Evolutionary conservation across 768 basidiomycete species (phyloP), one percentile per base, ranked within the genome.

Genomic region (Lactarius quietus): DNA sequence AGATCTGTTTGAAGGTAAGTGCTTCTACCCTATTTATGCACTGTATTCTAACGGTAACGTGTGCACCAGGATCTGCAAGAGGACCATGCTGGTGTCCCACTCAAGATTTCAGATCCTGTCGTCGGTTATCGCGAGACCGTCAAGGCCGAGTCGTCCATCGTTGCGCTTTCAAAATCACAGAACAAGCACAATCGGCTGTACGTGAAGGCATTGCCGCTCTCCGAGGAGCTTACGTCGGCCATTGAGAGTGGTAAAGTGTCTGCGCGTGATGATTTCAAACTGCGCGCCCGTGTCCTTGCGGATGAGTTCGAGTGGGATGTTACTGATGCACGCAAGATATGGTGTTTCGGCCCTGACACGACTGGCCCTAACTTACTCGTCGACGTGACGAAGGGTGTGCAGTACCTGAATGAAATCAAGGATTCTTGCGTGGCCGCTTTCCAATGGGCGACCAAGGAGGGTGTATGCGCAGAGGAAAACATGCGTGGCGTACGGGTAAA

Each of bases 151-250:
- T 98, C 97, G 7, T 86, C 88, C 58, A 98, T 98, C 72, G 89
- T 93, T 71, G 97, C 97, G 33, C 83, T 99, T 43, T 98, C 97
- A 65, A 99, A 99, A 79, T 98, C 97, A 26, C 97, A 98, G 81
- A 98, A 99, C 86, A 99, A 98, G 85, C 97, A 99, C 88, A 99
- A 99, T 78, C 92, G 97, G 81, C 84, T 99, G 64, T 99, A 89
- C 78, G 85, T 88, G 70, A 95, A 95, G 84, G 97, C 97, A 41
- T 69, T 88, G 80, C 97, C 97, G 41, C 76, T 99, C 63, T 94
- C 92, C 29, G 97, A 99, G 74, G 95, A 98, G 76, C 86, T 98
- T 66, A 88, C 94, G 69, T 84, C 86, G 72, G 97, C 93, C 66
- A 98, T 99, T 72, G 97, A 98, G 77, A 72, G 70, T 63, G 97